Evolutionary conservation across 2,329 filamentous ascomycete species (phyloP).

Genomic region (Colletotrichum sp.): DNA sequence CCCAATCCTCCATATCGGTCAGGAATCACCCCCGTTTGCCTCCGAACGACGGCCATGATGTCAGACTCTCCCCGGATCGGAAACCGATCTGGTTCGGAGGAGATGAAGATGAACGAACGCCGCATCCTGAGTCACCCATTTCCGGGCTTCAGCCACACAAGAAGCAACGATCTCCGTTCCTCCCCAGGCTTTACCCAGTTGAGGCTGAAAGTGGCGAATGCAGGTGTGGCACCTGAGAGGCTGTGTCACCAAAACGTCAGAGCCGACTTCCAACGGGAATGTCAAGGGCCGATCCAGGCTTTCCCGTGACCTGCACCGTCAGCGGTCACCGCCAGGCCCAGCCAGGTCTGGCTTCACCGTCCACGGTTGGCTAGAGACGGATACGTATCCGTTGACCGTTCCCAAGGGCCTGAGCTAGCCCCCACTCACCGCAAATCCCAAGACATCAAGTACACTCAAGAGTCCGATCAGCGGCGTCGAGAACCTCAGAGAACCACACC

Average conservation of each 20-base stretch:
- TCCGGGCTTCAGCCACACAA: neutral
- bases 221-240: neutral
- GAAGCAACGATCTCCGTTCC: neutral
- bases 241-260: conserved; percentile 5
- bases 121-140: neutral
- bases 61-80: neutral
- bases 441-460: neutral
- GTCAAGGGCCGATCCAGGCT: neutral
- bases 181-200: neutral
- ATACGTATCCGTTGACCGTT: neutral
- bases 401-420: neutral
- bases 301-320: neutral
- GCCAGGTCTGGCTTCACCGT: neutral
- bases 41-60: neutral
- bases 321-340: neutral
- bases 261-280: neutral
- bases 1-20: neutral
- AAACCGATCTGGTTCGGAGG: neutral
- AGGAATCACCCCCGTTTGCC: neutral
- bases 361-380: neutral
- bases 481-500: neutral
- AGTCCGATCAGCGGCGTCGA: conserved; percentile 18
- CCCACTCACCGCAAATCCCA: neutral
- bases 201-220: neutral
- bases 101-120: neutral